Evolutionary conservation across 768 basidiomycete species (phyloP), one percentile per base, ranked within the genome.

Genomic region (Tricholoma hemisulphureum): DNA sequence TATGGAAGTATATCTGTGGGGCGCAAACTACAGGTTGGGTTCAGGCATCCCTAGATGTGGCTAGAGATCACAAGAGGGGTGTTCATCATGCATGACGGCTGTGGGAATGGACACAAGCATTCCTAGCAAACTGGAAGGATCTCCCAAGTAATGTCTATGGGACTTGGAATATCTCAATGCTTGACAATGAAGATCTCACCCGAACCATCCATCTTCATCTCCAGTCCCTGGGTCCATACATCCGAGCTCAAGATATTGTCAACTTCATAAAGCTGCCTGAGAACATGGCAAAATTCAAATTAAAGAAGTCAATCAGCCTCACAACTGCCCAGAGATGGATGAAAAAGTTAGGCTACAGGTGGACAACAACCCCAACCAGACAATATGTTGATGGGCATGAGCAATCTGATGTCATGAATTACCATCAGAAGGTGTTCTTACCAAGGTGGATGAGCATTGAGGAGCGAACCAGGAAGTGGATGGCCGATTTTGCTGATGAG

Each of bases 371-470:
- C 5, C 53, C 51, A 16, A 66, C 57, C 6, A 67, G 67, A 4
- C 57, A 65, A 43, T 73, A 67, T 58, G 51, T 59, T 26, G 48
- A 49, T 49, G 35, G 35, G 20, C 29, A 51, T 24, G 29, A 51
- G 50, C 8, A n/a, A 34, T 39, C 48, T 1, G 73, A 73, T 65
- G 68, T 73, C 9, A 67, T 71, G 1, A 26, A 58, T 1, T 71
- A 72, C 53, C 58, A 59, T 7, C 63, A 73, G 46, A 55, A 13
- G 71, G 68, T 53, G 56, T 74, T 18, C 64, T 62, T 16, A 21
- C 29, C 5, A 63, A 2, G 8, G 5, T 53, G 52, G 39, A 39
- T 24, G 35, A 39, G 24, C 9, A 26, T 53, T 13, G 35, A 53
- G 9, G 39, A 41, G 20, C 20, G 9, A 21, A 41, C 39, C 7